phyloP scores from a whole-genome alignment of 306 rosid species.

The Trichosanthes cucumerina region DNA sequence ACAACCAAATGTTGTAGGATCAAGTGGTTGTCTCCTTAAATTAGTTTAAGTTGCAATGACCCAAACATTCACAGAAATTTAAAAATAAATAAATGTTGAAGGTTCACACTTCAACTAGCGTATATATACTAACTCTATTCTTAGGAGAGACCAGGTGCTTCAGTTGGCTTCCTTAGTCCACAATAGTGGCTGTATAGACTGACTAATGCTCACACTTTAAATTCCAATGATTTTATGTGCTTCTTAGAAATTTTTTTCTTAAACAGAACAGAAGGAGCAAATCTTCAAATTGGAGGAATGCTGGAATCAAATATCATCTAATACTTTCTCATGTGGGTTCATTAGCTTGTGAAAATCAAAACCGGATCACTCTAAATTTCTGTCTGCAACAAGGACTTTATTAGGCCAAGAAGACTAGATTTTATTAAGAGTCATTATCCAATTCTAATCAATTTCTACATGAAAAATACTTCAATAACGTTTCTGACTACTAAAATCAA shows the following conservation, averaged over 20 bases:
- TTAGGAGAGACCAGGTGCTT: background rate
- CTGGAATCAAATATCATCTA: background rate
- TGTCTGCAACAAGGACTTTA: background rate
- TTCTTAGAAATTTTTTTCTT: background rate
- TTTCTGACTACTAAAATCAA: background rate
- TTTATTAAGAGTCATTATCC: background rate
- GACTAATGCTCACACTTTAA: background rate
- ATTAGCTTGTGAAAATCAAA: background rate
- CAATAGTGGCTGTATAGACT: background rate
- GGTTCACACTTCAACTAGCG: background rate
- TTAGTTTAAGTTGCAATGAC: background rate
- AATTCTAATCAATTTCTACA: background rate
- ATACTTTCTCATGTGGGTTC: background rate
- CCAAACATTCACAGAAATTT: background rate
- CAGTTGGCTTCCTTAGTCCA: background rate
- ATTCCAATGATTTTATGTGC: background rate
- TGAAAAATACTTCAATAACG: background rate
- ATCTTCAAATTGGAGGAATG: background rate
- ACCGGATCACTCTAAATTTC: background rate
- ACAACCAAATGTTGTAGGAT: background rate
- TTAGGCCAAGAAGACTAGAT: slow-evolving; percentile 4
- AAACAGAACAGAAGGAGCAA: background rate
- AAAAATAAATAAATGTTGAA: background rate
- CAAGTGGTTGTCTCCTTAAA: background rate
- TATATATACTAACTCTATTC: background rate